Percentiles rank a stretch among this genome's conserved stretches.
phyloP scores from a whole-genome alignment of 148 eudicot genomes.

The Rhododendron griersonianum region DNA sequence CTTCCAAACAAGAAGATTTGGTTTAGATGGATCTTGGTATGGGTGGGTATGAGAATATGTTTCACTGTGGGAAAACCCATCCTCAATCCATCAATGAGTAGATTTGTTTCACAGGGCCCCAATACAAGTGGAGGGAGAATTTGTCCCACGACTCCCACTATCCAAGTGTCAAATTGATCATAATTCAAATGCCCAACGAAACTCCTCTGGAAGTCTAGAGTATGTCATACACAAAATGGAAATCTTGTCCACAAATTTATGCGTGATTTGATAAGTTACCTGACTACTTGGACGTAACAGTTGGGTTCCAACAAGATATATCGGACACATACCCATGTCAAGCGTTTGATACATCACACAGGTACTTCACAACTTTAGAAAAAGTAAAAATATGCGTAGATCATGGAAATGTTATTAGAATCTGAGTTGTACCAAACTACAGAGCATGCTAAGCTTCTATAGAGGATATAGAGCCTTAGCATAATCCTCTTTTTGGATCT shows the following conservation, averaged over 20 bases:
- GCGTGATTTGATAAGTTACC: not conserved
- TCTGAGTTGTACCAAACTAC: not conserved
- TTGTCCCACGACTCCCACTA: not conserved
- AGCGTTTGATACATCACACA: not conserved
- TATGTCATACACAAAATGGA: not conserved
- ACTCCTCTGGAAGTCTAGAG: not conserved
- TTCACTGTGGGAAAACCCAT: not conserved
- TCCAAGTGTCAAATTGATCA: not conserved
- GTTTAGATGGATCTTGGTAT: not conserved
- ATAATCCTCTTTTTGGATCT: not conserved
- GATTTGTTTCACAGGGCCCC: not conserved
- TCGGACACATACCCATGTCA: not conserved
- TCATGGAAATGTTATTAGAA: not conserved
- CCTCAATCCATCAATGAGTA: not conserved
- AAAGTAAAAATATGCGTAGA: not conserved
- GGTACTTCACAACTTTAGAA: not conserved
- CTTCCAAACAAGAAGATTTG: not conserved
- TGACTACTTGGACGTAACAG: not conserved
- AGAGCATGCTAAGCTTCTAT: not conserved
- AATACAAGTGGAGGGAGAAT: not conserved
- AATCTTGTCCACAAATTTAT: not conserved
- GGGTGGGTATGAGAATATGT: not conserved
- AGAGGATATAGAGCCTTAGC: not conserved
- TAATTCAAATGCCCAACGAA: not conserved
- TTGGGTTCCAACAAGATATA: not conserved